A percentile compares a stretch with the other conserved stretches of the same genome.
Conservation (phyloP, 441 rosid genomes). For the Gossypium davidsonii region DNA sequence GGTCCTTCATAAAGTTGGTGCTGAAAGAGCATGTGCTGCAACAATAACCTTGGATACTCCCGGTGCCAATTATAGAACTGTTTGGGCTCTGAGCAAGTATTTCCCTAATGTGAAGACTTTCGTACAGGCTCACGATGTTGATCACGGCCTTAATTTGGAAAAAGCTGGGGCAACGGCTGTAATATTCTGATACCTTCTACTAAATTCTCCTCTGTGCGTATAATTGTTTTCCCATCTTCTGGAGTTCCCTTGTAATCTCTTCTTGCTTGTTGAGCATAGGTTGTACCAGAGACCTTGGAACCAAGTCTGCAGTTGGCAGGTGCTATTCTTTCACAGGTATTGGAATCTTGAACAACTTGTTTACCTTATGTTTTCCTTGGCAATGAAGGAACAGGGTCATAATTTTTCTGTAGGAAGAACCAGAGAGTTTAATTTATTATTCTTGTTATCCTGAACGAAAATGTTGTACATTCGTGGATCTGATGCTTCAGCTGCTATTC, state of each 20-base stretch:
- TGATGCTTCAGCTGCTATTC: not conserved
- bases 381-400: too few relatives aligned
- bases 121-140: slow-evolving; percentile 97
- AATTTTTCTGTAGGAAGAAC: too few relatives aligned
- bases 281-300: slow-evolving; percentile 95
- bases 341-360: not conserved
- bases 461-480: not conserved
- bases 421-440: too few relatives aligned
- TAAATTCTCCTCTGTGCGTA: not conserved
- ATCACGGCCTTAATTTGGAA: slow-evolving; percentile 88
- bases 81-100: slow-evolving; percentile 96
- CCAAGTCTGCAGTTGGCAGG: slow-evolving; percentile 97
- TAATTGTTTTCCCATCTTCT: not conserved
- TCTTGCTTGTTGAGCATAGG: slow-evolving; percentile 33
- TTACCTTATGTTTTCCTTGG: too few relatives aligned
- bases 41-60: slow-evolving; percentile 89
- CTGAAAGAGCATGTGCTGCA: slow-evolving; percentile 94
- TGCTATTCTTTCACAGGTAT: slow-evolving; percentile 95
- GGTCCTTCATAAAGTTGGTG: slow-evolving; percentile 96
- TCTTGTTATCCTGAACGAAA: too few relatives aligned
- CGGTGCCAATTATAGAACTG: slow-evolving; percentile 96
- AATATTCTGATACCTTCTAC: slow-evolving; percentile 30
- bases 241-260: not conserved
- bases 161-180: slow-evolving; percentile 97
- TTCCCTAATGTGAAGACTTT: slow-evolving; percentile 91